Base-by-base conservation (phyloP, 1,284 basidiomycete species). In the Sporisorium graminicola region DNA sequence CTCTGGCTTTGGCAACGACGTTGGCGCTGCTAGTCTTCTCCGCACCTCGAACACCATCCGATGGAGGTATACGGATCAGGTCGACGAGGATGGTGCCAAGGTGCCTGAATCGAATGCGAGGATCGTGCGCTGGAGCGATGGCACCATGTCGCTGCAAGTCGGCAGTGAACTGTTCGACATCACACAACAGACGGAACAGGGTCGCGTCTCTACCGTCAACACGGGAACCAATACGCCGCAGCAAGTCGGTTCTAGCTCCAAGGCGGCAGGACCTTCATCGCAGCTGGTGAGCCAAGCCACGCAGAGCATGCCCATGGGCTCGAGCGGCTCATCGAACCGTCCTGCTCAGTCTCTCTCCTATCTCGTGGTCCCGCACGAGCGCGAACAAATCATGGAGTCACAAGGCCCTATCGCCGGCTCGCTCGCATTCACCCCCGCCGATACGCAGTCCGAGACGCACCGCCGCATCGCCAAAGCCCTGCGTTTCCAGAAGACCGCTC, bases 151-250 rank as follows among this genome's bases (percentile, higher is more conserved):
- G 80, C 89, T 97, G 40, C 91, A 93, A 75, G 88, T 97, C 60
- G 94, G 95, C 55, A 92, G 68, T 85, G 95, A 97, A 82, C 88
- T 95, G 6, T 95, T 95, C 85, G 94, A 97, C 87, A 91, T 97
- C 65, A 75, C 74, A 4, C 70, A 73, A 43, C 71, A 79, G 44
- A 65, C 70, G n/a, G 78, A 83, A 52, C 61, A 65, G 47, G 77
- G 74, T 1, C 67, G 71, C 5, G 67, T 79, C 31, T 66, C 64
- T 1, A 54, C 63, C n/a, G 51, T 58, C 57, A 67, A 75, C 54
- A 75, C 73, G 18, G 73, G 73, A 8, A 57, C 64, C 67, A 74
- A 75, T 37, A 71, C 72, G 27, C 78, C 80, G 9, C 75, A 77
- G 51, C 40, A 43, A 20, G 20, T 56, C 13, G 42, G 51, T 1